These are phyloP conservation scores for Acer yangbiense DNA, from an alignment of 345 rosid genomes.

Conservation along the genomic window DNA sequence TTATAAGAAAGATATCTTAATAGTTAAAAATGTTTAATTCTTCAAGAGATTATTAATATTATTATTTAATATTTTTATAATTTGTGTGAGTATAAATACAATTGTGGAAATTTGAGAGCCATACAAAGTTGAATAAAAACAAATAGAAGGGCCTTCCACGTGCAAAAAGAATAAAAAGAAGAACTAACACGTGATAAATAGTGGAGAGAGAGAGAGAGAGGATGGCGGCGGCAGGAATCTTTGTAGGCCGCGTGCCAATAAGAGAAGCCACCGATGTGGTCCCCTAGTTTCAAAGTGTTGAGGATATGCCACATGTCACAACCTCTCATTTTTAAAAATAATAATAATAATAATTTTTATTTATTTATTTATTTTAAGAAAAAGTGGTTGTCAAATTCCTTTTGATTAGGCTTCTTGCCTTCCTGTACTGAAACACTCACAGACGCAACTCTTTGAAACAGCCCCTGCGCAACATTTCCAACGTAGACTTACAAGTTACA, in stretches of 20 bases:
- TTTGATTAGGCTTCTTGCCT: constrained; percentile 28
- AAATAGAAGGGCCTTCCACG: constrained; percentile 15
- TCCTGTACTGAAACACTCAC: constrained; percentile 35
- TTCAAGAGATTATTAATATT: no score
- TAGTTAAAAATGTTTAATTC: no score
- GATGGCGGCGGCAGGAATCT: constrained; percentile 56
- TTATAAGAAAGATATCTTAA: no score
- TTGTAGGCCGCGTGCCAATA: constrained; percentile 44
- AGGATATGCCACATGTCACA: constrained; percentile 31
- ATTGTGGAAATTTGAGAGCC: no score
- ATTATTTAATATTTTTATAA: no score
- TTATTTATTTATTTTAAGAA: no score
- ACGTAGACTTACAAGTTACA: constrained; percentile 8
- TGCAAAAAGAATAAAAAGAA: constrained; percentile 8
- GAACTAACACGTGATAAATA: constrained; percentile 34
- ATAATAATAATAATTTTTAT: no score
- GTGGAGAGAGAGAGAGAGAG: not conserved
- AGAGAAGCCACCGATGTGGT: constrained; percentile 42
- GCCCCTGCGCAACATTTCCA: constrained; percentile 3
- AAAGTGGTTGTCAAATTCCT: not conserved
- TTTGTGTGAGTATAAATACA: no score
- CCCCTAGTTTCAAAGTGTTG: constrained; percentile 25
- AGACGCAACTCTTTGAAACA: constrained; percentile 58
- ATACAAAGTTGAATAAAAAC: no score
- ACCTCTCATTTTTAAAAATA: not conserved